Base-by-base conservation (phyloP, 257 asterid genomes). In the Plantago elongata region DNA sequence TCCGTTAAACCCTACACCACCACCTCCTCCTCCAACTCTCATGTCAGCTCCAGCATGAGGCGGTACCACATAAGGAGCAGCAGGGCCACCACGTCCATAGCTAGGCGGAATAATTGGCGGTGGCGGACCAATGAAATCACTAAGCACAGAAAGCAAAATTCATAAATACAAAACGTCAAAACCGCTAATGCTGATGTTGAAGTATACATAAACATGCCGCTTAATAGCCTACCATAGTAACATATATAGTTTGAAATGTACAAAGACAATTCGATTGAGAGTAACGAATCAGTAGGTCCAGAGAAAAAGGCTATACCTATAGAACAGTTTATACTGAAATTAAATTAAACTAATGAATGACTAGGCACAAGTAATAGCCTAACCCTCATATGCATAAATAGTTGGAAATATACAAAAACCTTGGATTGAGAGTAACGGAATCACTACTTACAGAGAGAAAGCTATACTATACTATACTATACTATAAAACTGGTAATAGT, bases 121-220 rank as follows among this genome's bases (percentile, higher is more conserved):
- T 2, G 78, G 83, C 49, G 78, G 78, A 38, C 91, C 89, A 71
- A 61, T 61, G 38, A 91, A 62, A 84, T 86, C 98, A 74, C 98
- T 88, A 74, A 60, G 40, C 8, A 34, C 40, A 34, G 40, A 34
- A 34, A 34, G 40, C 40, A 34, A 34, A 34, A 34, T 5, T 34
- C 8, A 34, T 34, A 34, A 5, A 34, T 34, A 34, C 40, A 34
- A 7, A 34, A 34, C 40, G 2, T 1, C 40, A 34, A 7, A 34
- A 34, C 40, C 7, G 1, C 5, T 34, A 34, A 34, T 34, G 4
- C 4, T 34, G 40, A 34, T 1, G 40, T 34, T 34, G 40, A 34
- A 34, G 40, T 34, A 34, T 34, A 34, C 40, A 34, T 7, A 34
- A 7, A 34, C 5, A 34, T 34, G 40, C 27, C 27, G 2, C 27